Conservation (phyloP, 495 filamentous ascomycete species). For the Penicillium malachiteum region DNA sequence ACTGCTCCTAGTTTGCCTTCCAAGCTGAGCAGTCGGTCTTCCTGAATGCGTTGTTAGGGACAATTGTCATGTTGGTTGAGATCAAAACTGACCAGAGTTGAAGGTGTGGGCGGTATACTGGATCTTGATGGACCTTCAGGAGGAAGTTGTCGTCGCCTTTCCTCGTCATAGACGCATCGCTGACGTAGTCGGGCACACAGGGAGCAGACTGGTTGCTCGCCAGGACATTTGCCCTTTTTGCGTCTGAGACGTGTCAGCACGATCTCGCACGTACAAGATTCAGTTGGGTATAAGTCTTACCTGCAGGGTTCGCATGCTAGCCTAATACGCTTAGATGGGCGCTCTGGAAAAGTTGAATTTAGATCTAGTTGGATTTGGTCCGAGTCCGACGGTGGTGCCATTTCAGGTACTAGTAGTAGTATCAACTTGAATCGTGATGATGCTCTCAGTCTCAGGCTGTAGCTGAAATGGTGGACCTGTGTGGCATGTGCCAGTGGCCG, state of each 20-base stretch:
- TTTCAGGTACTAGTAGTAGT: too few species aligned
- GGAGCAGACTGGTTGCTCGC: conserved; percentile 49
- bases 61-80: background rate
- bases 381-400: too few species aligned
- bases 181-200: conserved; percentile 45
- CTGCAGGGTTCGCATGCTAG: conserved; percentile 51
- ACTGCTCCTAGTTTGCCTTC: conserved; percentile 43
- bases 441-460: too few species aligned
- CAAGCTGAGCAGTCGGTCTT: conserved; percentile 38
- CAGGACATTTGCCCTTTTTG: conserved; percentile 51
- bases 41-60: conserved; percentile 25
- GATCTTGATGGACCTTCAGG: conserved; percentile 4
- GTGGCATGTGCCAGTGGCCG: too few species aligned
- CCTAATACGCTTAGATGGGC: conserved; percentile 42
- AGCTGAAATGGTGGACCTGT: too few species aligned
- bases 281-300: conserved; percentile 21
- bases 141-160: conserved; percentile 26
- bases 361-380: background rate
- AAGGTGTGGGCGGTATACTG: conserved; percentile 8
- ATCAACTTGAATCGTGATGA: too few species aligned
- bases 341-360: conserved; percentile 20
- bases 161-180: conserved; percentile 41
- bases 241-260: conserved; percentile 29
- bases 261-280: background rate
- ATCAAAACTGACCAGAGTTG: conserved; percentile 17